phyloP scores from a whole-genome alignment of 768 basidiomycete genomes.

The Sporobolomyces phaffii region DNA sequence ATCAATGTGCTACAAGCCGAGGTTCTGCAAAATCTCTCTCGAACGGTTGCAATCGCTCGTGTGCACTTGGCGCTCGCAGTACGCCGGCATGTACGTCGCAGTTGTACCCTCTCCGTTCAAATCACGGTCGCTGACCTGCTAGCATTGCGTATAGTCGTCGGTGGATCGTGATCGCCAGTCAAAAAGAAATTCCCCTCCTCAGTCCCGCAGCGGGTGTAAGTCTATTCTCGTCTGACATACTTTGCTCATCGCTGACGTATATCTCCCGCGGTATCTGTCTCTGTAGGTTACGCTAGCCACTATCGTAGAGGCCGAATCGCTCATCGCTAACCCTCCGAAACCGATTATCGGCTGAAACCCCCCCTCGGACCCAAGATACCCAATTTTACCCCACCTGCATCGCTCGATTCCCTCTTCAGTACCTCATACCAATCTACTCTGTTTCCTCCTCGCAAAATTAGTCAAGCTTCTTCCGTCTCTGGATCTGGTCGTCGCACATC shows the following conservation, averaged over 20 bases:
- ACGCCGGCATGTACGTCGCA: conserved; percentile 6
- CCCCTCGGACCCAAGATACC: too few species aligned
- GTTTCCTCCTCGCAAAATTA: too few species aligned
- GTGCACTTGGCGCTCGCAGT: conserved; percentile 1
- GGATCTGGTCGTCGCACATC: too few species aligned
- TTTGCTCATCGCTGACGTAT: not conserved
- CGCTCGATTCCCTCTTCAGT: too few species aligned
- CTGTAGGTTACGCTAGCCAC: conserved; percentile 2
- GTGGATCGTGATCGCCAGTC: conserved; percentile 20
- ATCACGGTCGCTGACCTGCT: not conserved
- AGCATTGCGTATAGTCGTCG: not conserved
- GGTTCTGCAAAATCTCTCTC: not conserved
- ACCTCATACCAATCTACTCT: too few species aligned
- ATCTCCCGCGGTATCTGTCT: too few species aligned
- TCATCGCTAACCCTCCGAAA: not conserved
- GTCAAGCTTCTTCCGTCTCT: too few species aligned
- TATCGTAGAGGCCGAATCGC: not conserved
- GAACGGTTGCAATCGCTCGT: conserved; percentile 7
- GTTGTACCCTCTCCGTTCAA: not conserved
- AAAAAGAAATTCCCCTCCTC: not conserved
- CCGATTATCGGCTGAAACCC: not conserved
- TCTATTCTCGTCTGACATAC: too few species aligned
- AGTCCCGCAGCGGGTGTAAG: conserved; percentile 4
- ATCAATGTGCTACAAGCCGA: not conserved
- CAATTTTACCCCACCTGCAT: too few species aligned